These are phyloP conservation scores for Brettanomyces anomalus DNA, from an alignment of 805 yeast species.

Conservation along the genomic window DNA sequence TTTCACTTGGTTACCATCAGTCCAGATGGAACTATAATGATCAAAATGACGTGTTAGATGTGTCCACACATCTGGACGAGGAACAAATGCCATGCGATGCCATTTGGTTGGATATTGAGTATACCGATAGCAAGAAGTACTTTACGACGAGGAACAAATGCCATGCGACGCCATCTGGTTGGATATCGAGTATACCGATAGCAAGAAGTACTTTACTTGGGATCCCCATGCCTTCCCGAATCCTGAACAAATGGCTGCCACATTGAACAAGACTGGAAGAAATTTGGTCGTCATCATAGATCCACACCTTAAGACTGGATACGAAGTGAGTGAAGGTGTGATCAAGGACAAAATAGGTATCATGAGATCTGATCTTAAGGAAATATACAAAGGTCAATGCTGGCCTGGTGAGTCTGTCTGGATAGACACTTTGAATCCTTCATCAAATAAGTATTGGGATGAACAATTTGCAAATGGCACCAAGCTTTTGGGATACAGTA, in stretches of 20 bases:
- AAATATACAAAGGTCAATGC: slow-evolving; percentile 71
- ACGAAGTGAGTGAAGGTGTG: slow-evolving; percentile 51
- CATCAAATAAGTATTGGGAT: slow-evolving; percentile 52
- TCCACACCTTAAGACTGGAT: slow-evolving; percentile 77
- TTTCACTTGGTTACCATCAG: slow-evolving; percentile 87
- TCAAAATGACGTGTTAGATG: slow-evolving; percentile 73
- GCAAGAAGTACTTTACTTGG: slow-evolving; percentile 91
- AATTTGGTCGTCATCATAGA: slow-evolving; percentile 80
- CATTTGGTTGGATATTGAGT: slow-evolving; percentile 93
- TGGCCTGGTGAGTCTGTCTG: slow-evolving; percentile 98
- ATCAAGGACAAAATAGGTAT: slow-evolving; percentile 34
- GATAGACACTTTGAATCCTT: slow-evolving; percentile 77
- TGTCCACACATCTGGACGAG: slow-evolving; percentile 62
- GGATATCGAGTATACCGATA: slow-evolving; percentile 85
- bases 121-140: slow-evolving; percentile 77
- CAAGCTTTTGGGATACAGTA: slow-evolving; percentile 37
- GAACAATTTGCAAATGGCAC: slow-evolving; percentile 38
- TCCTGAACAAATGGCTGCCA: slow-evolving; percentile 58
- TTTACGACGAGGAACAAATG: too few relatives aligned
- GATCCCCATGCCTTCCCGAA: slow-evolving; percentile 61
- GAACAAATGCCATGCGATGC: slow-evolving; percentile 76
- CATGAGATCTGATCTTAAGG: slow-evolving; percentile 32
- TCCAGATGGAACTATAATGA: slow-evolving; percentile 97
- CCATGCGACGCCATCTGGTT: slow-evolving; percentile 94
- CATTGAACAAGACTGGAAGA: slow-evolving; percentile 64